A percentile compares a stretch with the other conserved stretches of the same genome.
phyloP scores from a whole-genome alignment of 2,329 filamentous ascomycete species.

The Colletotrichum sp. region DNA sequence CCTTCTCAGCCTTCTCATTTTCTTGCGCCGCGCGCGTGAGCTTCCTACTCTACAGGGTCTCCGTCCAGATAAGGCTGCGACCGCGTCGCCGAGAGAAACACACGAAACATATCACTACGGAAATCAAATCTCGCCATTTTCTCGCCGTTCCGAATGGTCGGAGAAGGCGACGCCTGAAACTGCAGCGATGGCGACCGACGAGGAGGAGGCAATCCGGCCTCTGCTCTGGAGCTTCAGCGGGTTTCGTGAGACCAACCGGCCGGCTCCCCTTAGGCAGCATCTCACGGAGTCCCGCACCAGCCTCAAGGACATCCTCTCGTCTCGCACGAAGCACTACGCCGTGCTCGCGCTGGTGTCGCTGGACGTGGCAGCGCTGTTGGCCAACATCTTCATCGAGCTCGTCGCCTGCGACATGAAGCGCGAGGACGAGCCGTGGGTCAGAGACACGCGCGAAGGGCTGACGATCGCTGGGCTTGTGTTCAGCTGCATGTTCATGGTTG shows the following conservation, averaged over 20 bases:
- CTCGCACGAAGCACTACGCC: slow-evolving; percentile 48
- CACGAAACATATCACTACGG: neutral
- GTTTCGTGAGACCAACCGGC: slow-evolving; percentile 13
- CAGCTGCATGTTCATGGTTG: slow-evolving; percentile 68
- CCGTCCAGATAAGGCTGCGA: neutral
- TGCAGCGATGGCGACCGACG: slow-evolving; percentile 12
- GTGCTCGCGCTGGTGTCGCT: slow-evolving; percentile 48
- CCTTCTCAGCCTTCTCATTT: neutral
- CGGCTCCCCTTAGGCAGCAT: slow-evolving; percentile 13
- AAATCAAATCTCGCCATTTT: neutral
- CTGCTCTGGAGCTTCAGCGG: slow-evolving; percentile 18
- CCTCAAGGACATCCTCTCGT: slow-evolving; percentile 23
- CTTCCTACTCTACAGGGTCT: neutral
- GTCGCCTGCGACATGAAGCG: slow-evolving; percentile 51
- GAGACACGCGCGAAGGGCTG: slow-evolving; percentile 41
- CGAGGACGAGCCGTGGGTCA: slow-evolving; percentile 46
- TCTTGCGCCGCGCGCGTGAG: neutral
- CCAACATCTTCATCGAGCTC: slow-evolving; percentile 53
- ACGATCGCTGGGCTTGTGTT: slow-evolving; percentile 61
- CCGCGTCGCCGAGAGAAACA: neutral
- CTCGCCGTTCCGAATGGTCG: neutral
- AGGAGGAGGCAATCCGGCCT: slow-evolving; percentile 7
- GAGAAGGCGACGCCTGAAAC: neutral
- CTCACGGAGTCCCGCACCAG: slow-evolving; percentile 12
- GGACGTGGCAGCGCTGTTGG: slow-evolving; percentile 49